Conservation (phyloP, 2,329 filamentous ascomycete species). For the Rasamsonia emersonii region DNA sequence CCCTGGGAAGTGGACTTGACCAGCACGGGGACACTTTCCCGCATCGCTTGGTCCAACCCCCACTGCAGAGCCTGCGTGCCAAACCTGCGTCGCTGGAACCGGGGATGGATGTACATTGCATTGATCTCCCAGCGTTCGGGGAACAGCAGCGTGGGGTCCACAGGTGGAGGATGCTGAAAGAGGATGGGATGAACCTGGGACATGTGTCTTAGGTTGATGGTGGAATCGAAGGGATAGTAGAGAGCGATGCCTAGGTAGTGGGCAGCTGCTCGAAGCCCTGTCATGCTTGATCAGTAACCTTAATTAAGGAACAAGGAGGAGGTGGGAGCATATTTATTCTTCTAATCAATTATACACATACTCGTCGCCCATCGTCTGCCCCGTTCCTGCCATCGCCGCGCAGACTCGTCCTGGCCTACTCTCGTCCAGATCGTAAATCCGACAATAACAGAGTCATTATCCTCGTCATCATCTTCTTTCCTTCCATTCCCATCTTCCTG, state of each 20-base stretch:
- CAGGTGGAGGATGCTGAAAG: not conserved
- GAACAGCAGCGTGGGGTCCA: no score
- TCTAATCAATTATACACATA: no score
- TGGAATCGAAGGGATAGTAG: conserved; percentile 7
- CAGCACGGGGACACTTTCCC: conserved; percentile 5
- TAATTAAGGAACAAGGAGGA: not conserved
- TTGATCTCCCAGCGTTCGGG: conserved; percentile 9
- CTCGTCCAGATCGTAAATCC: conserved; percentile 8
- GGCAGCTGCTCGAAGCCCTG: conserved; percentile 3
- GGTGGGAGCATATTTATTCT: no score
- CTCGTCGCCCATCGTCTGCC: conserved; percentile 2
- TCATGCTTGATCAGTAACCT: not conserved
- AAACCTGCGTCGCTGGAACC: conserved; percentile 3
- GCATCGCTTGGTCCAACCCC: conserved; percentile 2
- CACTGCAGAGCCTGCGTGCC: conserved; percentile 4
- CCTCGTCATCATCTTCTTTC: not conserved
- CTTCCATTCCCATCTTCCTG: not conserved
- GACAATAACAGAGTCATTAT: not conserved
- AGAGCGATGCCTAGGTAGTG: conserved; percentile 2
- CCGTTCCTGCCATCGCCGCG: conserved; percentile 4
- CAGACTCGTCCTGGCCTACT: no score
- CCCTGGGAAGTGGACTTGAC: no score
- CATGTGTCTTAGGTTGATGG: conserved; percentile 7
- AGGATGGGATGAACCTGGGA: conserved; percentile 1
- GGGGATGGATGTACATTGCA: conserved; percentile 7